These are phyloP conservation scores for Fonsecaea nubica DNA, from an alignment of 2,329 filamentous ascomycete species.

Conservation along the genomic window DNA sequence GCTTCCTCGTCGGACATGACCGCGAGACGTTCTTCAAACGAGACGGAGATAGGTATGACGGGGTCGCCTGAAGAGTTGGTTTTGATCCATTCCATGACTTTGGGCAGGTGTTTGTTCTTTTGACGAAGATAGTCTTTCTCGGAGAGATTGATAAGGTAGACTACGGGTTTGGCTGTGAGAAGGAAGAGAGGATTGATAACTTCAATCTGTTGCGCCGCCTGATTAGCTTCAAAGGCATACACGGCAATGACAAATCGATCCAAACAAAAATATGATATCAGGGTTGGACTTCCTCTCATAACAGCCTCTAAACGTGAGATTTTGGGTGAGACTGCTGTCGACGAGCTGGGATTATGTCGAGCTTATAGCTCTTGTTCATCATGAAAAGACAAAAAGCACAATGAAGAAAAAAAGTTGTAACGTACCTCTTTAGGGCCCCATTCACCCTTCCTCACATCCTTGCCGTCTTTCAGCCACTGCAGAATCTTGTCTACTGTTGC, in stretches of 20 bases:
- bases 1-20: conserved; percentile 78
- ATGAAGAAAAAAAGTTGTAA: conserved; percentile 41
- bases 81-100: conserved; percentile 95
- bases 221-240: conserved; percentile 19
- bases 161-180: conserved; percentile 93
- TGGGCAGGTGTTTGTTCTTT: conserved; percentile 98
- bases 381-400: conserved; percentile 58
- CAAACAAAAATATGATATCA: conserved; percentile 56
- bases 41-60: conserved; percentile 90
- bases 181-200: conserved; percentile 96
- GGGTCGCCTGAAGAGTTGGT: conserved; percentile 84
- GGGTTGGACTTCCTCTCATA: conserved; percentile 84
- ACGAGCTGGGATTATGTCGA: conserved; percentile 99
- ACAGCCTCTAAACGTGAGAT: conserved; percentile 75
- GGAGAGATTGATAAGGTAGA: conserved; percentile 95
- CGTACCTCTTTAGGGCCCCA: conserved; percentile 96
- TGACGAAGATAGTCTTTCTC: conserved; percentile 97
- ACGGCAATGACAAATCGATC: neutral
- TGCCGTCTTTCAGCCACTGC: conserved; percentile 80
- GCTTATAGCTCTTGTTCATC: conserved; percentile 99
- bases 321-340: conserved; percentile 74
- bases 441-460: conserved; percentile 88
- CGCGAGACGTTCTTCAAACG: conserved; percentile 89
- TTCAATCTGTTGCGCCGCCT: conserved; percentile 72
- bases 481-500: conserved; percentile 91